Percentiles rank a stretch among this genome's conserved stretches.
Conservation (phyloP, 805 yeast species). For the Danielozyma ontarioensis region DNA sequence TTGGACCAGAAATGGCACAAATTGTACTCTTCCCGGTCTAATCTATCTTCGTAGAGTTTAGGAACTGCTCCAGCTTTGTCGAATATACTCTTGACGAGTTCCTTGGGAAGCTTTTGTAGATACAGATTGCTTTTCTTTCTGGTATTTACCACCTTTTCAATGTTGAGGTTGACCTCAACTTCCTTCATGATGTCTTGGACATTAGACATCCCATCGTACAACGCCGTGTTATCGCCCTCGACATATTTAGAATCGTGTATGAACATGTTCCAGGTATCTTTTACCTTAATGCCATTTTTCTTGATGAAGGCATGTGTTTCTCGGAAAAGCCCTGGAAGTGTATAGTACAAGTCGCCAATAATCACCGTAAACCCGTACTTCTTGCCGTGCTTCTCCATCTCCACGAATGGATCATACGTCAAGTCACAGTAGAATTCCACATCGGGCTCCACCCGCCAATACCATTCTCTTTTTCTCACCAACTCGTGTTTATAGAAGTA, state of each 20-base stretch:
- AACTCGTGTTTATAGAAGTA: conserved; percentile 74
- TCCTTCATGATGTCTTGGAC: conserved; percentile 17
- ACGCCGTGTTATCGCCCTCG: conserved; percentile 14
- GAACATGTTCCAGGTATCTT: conserved; percentile 70
- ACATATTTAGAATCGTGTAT: conserved; percentile 26
- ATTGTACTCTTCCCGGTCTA: conserved; percentile 66
- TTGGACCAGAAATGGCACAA: conserved; percentile 90
- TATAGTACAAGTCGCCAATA: conserved; percentile 71
- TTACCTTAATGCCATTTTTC: conserved; percentile 42
- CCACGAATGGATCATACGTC: conserved; percentile 84
- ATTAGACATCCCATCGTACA: conserved; percentile 17
- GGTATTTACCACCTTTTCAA: conserved; percentile 15
- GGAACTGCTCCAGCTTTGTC: conserved; percentile 27
- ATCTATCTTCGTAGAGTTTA: conserved; percentile 44
- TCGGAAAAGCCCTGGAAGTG: conserved; percentile 78
- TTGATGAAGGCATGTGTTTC: conserved; percentile 62
- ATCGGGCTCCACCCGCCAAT: conserved; percentile 95
- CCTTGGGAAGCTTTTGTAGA: conserved; percentile 4
- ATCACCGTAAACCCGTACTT: conserved; percentile 82
- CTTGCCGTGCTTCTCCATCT: conserved; percentile 67
- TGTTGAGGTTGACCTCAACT: conserved; percentile 23
- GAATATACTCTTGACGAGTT: conserved; percentile 28
- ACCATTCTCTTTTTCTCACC: conserved; percentile 74
- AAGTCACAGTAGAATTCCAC: conserved; percentile 87
- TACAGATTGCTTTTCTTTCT: conserved; percentile 19